phyloP scores from a whole-genome alignment of 2,329 filamentous ascomycete genomes.

The Hypoxylon sp. region DNA sequence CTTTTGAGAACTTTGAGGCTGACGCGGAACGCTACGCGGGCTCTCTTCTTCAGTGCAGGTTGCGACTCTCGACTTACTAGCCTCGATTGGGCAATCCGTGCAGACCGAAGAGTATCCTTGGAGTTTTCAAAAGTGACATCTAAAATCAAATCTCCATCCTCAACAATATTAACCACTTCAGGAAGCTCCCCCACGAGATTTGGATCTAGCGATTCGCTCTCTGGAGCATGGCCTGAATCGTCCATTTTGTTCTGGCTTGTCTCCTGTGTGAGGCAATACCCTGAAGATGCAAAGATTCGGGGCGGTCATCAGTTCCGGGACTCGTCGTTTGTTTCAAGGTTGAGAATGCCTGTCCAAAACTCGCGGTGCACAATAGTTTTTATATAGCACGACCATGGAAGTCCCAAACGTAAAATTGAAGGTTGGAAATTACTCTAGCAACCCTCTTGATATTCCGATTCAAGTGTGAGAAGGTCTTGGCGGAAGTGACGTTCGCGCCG shows the following conservation, averaged over 20 bases:
- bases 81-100: conserved; percentile 58
- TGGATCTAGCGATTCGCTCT: conserved; percentile 45
- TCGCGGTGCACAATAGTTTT: neutral
- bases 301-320: conserved; percentile 51
- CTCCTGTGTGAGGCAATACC: conserved; percentile 56
- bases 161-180: conserved; percentile 66
- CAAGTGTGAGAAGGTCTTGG: neutral
- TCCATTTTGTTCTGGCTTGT: conserved; percentile 56
- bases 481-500: conserved; percentile 25
- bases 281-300: conserved; percentile 48
- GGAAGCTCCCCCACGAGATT: conserved; percentile 45
- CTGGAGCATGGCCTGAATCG: conserved; percentile 45
- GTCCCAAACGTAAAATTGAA: neutral
- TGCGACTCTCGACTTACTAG: conserved; percentile 48
- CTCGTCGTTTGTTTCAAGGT: conserved; percentile 35
- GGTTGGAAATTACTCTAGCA: neutral
- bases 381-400: neutral
- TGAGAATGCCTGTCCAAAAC: neutral
- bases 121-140: conserved; percentile 76
- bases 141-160: conserved; percentile 75
- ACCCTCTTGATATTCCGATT: neutral
- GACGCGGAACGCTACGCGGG: conserved; percentile 71
- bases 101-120: conserved; percentile 63
- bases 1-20: conserved; percentile 69
- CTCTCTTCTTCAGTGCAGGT: conserved; percentile 56